These are phyloP conservation scores for Solanum tarapatanum DNA, from an alignment of 257 asterid genomes.

Conservation along the genomic window DNA sequence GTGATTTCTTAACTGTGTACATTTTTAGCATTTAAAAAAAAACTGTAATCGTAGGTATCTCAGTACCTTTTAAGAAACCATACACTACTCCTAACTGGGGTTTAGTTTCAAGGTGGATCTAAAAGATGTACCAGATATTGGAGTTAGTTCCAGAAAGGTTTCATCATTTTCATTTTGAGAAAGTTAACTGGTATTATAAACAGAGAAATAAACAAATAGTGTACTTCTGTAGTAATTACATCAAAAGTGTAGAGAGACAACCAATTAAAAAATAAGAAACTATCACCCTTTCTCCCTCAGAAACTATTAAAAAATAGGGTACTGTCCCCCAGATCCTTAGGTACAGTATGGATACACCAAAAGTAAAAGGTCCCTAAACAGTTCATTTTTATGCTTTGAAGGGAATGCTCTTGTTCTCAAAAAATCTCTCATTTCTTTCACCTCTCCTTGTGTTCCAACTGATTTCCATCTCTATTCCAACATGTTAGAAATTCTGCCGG, in stretches of 20 bases:
- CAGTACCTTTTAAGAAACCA: not conserved
- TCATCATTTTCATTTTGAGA: not conserved
- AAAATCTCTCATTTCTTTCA: no score
- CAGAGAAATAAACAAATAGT: not conserved
- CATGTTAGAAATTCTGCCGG: no score
- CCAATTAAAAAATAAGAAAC: no score
- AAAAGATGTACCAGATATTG: not conserved
- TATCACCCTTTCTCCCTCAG: not conserved
- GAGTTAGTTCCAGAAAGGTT: not conserved
- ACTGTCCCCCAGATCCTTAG: no score
- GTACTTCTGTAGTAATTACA: not conserved
- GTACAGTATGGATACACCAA: no score
- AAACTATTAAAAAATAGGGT: not conserved
- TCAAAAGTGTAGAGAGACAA: no score
- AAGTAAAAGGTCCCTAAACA: no score
- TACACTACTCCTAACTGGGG: not conserved
- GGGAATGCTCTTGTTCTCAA: no score
- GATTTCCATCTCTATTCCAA: no score
- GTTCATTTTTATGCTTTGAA: no score
- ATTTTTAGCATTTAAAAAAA: not conserved
- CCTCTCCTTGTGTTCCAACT: no score
- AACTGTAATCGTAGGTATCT: not conserved
- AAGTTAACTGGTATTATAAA: not conserved
- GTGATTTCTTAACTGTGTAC: not conserved
- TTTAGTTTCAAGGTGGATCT: not conserved